A percentile compares a stretch with the other conserved stretches of the same genome.
phyloP scores from a whole-genome alignment of 495 filamentous ascomycete genomes.

The Aspergillus ostianus region DNA sequence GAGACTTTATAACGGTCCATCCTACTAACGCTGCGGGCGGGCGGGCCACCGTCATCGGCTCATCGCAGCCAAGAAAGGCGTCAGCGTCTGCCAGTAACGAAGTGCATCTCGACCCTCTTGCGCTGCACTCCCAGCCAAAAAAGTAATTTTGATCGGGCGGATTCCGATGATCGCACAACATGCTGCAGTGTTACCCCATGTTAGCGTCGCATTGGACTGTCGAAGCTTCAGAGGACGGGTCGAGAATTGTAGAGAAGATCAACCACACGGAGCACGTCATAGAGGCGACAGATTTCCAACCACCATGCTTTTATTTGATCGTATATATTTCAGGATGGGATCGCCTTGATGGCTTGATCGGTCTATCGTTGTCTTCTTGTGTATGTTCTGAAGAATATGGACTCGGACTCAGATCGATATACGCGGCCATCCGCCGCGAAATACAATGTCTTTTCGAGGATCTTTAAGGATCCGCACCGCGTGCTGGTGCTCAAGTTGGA shows the following conservation, averaged over 20 bases:
- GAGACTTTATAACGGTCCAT: not conserved
- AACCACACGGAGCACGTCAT: not conserved
- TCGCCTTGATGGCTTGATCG: not conserved
- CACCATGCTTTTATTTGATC: not conserved
- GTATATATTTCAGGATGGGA: not conserved
- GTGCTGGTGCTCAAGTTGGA: slow-evolving; percentile 6
- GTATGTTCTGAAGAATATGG: not conserved
- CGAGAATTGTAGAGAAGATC: not conserved
- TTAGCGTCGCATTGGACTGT: not conserved
- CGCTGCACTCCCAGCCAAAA: not conserved
- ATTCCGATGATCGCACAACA: not conserved
- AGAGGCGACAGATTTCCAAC: not conserved
- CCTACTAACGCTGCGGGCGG: not conserved
- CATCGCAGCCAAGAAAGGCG: slow-evolving; percentile 12
- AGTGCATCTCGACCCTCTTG: not conserved
- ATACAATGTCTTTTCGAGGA: not conserved
- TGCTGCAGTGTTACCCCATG: not conserved
- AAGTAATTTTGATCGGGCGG: not conserved
- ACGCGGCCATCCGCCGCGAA: not conserved
- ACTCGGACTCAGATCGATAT: not conserved
- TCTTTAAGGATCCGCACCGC: not conserved
- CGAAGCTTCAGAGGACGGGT: not conserved
- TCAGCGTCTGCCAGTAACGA: not conserved
- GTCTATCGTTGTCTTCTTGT: not conserved
- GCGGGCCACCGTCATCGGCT: not conserved